Percentiles rank a stretch among this genome's conserved stretches.
Evolutionary conservation across 2,329 filamentous ascomycete genomes (phyloP).

Genomic region (Sporothrix phasma): DNA sequence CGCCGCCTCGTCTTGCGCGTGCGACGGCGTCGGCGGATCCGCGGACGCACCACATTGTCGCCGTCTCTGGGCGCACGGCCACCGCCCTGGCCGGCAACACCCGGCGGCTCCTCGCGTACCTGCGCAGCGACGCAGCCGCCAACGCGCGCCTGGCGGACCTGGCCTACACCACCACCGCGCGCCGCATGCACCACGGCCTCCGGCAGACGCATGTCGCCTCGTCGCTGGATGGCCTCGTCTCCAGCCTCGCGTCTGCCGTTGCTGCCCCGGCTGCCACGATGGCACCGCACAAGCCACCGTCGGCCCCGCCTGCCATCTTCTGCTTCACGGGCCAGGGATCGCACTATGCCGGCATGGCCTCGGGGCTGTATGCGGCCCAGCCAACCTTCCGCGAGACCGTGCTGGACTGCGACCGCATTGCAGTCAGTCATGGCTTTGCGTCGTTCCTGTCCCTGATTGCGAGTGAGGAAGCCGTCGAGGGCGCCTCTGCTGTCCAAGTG

Average conservation of each 20-base stretch:
- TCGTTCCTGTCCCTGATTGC: slow-evolving; percentile 44
- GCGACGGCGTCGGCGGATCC: slow-evolving; percentile 33
- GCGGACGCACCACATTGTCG: slow-evolving; percentile 25
- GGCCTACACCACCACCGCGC: slow-evolving; percentile 59
- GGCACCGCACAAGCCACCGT: slow-evolving; percentile 16
- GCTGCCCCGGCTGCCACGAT: slow-evolving; percentile 35
- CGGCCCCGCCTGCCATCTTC: slow-evolving; percentile 32
- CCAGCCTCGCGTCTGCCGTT: slow-evolving; percentile 29
- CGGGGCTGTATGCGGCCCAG: slow-evolving; percentile 37
- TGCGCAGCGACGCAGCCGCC: slow-evolving; percentile 41
- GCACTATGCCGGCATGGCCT: slow-evolving; percentile 42
- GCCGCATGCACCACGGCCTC: slow-evolving; percentile 44
- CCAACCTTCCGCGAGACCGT: slow-evolving; percentile 42
- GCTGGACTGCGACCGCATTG: slow-evolving; percentile 46
- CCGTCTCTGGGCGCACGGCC: slow-evolving; percentile 35
- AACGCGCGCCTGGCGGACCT: slow-evolving; percentile 41
- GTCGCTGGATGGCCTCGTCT: background rate
- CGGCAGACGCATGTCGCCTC: background rate
- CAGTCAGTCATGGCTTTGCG: slow-evolving; percentile 42
- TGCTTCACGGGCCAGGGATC: slow-evolving; percentile 49
- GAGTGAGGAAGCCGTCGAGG: slow-evolving; percentile 20
- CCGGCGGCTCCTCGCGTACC: slow-evolving; percentile 42
- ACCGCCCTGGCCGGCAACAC: slow-evolving; percentile 49
- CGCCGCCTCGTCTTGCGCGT: slow-evolving; percentile 28
- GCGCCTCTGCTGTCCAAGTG: slow-evolving; percentile 25